Percentiles rank a stretch among this genome's conserved stretches.
Conservation (phyloP, 108 stramenopile species). For the Cyclostephanos invisitatus region DNA sequence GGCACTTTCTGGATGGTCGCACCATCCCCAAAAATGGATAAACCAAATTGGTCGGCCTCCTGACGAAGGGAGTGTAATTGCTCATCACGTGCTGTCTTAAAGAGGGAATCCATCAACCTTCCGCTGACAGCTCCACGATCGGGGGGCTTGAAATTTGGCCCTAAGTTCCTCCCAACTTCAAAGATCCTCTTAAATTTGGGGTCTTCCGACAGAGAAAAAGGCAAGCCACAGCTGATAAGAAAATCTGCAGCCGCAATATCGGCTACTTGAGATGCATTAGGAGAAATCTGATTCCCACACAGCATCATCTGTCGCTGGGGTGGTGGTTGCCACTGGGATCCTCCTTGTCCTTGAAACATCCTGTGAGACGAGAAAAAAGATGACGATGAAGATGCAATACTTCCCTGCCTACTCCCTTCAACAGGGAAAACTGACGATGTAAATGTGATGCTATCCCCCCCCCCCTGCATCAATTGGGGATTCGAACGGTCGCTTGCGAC, state of each 20-base stretch:
- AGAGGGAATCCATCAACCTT: neutral
- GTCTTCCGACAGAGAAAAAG: neutral
- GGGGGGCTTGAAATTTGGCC: neutral
- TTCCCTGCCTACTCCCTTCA: too few relatives aligned
- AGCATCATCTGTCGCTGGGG: too few relatives aligned
- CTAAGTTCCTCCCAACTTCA: neutral
- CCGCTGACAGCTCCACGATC: neutral
- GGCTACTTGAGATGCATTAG: too few relatives aligned
- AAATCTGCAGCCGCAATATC: neutral
- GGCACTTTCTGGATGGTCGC: constrained; percentile 17
- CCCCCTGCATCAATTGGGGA: too few relatives aligned
- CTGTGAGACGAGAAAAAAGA: too few relatives aligned
- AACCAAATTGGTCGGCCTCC: constrained; percentile 9
- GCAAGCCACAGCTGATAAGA: neutral
- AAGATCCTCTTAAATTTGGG: neutral
- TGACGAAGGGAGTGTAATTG: neutral
- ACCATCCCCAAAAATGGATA: constrained; percentile 27
- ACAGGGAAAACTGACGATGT: too few relatives aligned
- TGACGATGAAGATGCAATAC: too few relatives aligned
- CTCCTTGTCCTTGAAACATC: too few relatives aligned
- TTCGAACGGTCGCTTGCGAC: too few relatives aligned
- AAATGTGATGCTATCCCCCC: too few relatives aligned
- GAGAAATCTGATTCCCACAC: too few relatives aligned
- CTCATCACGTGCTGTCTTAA: neutral
- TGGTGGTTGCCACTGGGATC: too few relatives aligned